A percentile compares a stretch with the other conserved stretches of the same genome.
Conservation (phyloP, 2,329 filamentous ascomycete genomes). For the Cytospora mali region DNA sequence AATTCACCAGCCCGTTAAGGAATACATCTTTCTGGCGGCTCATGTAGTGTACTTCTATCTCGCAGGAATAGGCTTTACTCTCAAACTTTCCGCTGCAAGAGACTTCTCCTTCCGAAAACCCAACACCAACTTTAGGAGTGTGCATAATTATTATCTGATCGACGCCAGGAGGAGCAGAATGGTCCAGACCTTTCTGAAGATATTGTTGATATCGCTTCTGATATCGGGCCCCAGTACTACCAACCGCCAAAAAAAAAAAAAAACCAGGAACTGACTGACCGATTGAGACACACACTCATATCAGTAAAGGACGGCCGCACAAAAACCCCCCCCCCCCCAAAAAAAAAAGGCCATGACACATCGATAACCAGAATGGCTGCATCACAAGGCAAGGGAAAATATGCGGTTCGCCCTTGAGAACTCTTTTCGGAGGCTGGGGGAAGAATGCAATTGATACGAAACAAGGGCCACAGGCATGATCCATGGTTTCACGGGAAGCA, state of each 20-base stretch:
- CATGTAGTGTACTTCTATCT: not conserved
- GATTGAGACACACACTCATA: not conserved
- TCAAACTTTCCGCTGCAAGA: not conserved
- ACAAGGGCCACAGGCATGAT: not conserved
- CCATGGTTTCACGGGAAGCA: conserved; percentile 12
- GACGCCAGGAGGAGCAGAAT: not conserved
- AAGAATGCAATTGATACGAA: conserved; percentile 9
- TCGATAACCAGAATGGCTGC: not conserved
- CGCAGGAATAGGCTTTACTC: not conserved
- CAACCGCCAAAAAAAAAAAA: too few relatives aligned
- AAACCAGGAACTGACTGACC: not conserved
- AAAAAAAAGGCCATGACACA: not conserved
- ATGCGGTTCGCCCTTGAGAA: conserved; percentile 1
- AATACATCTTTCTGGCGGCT: not conserved
- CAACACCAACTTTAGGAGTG: not conserved
- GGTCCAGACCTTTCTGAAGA: not conserved
- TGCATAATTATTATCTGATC: not conserved
- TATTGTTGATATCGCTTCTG: not conserved
- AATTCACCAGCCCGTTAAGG: not conserved
- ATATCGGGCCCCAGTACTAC: not conserved
- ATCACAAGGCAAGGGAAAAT: not conserved
- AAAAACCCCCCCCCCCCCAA: too few relatives aligned
- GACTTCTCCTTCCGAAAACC: not conserved
- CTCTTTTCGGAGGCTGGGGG: conserved; percentile 12
- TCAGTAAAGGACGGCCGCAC: not conserved